Conservation (phyloP, 768 basidiomycete species). For the Trametes cinnabarina region DNA sequence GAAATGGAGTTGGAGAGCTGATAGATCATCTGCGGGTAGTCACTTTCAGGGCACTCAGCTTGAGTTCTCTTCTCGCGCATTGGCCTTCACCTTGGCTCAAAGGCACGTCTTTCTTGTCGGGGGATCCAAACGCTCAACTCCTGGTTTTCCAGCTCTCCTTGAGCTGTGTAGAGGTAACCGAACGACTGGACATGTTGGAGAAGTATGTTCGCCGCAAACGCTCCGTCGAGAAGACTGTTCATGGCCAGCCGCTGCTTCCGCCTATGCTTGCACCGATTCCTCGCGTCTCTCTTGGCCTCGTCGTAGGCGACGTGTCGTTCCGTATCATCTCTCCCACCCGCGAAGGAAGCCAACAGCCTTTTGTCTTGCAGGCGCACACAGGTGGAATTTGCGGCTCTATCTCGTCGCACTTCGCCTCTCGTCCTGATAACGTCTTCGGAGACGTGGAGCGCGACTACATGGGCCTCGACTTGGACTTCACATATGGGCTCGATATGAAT, state of each 20-base stretch:
- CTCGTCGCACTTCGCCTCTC: conserved; percentile 41
- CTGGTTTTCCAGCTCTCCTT: conserved; percentile 38
- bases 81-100: conserved; percentile 63
- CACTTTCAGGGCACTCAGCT: conserved; percentile 39
- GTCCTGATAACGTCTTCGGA: conserved; percentile 25
- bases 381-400: conserved; percentile 48
- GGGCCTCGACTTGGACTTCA: conserved; percentile 45
- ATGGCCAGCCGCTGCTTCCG: conserved; percentile 27
- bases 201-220: conserved; percentile 29
- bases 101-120: conserved; percentile 47
- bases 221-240: conserved; percentile 18
- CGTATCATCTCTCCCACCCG: conserved; percentile 49
- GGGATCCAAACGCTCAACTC: conserved; percentile 59
- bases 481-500: conserved; percentile 42
- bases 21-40: conserved; percentile 37
- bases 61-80: conserved; percentile 48
- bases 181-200: conserved; percentile 52
- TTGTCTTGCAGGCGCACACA: conserved; percentile 55
- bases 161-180: conserved; percentile 48
- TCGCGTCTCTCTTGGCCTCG: conserved; percentile 45
- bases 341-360: conserved; percentile 39
- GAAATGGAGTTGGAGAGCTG: conserved; percentile 29
- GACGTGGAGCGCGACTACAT: conserved; percentile 36
- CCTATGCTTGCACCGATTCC: conserved; percentile 43
- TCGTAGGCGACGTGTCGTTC: conserved; percentile 48